Conservation (phyloP, 495 filamentous ascomycete species). For the Cryomyces antarcticus region DNA sequence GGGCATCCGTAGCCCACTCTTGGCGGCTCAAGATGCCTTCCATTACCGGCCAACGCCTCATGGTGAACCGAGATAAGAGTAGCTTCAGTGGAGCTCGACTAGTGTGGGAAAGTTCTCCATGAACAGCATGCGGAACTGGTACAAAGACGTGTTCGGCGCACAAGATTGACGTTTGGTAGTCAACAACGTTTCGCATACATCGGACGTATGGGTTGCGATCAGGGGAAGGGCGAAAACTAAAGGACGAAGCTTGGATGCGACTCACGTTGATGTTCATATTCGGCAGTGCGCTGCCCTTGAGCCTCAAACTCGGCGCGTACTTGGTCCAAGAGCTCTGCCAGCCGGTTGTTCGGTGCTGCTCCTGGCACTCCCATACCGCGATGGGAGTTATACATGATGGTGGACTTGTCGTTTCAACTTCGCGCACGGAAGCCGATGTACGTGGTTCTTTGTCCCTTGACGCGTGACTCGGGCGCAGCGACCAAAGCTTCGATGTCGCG, state of each 20-base stretch:
- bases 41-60: no score
- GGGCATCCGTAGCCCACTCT: no score
- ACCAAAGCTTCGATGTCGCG: not conserved
- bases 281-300: constrained; percentile 51
- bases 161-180: not conserved
- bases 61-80: no score
- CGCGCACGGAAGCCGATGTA: not conserved
- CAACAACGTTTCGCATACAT: not conserved
- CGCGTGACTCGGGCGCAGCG: not conserved
- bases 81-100: no score
- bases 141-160: not conserved
- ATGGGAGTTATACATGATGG: constrained; percentile 62
- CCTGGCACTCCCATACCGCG: constrained; percentile 49
- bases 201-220: not conserved
- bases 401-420: not conserved
- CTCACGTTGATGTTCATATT: constrained; percentile 83
- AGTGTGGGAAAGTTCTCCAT: not conserved
- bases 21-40: no score
- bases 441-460: not conserved
- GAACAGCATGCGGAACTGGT: not conserved
- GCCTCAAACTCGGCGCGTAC: constrained; percentile 79
- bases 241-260: constrained; percentile 4
- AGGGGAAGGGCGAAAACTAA: not conserved
- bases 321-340: constrained; percentile 79
- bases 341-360: constrained; percentile 39